Evolutionary conservation across 108 stramenopile genomes (phyloP), one percentile per base, ranked within the genome.

Genomic region (Skeletonema potamos): DNA sequence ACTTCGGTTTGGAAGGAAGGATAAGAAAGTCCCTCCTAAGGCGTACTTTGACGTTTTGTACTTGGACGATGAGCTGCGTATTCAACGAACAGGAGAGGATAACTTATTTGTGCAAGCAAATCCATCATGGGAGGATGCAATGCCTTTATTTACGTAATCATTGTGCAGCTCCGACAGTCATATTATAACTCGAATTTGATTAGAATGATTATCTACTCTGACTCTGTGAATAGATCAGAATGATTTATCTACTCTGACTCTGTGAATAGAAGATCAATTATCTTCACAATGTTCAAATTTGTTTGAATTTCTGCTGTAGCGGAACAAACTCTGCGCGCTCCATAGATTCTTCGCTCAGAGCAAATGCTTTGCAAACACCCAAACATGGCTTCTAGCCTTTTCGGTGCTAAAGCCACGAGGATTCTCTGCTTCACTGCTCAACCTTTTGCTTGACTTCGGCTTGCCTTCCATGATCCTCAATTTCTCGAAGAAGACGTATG

Each of bases 401-500:
- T 3, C 34, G 6, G 60, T 58, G 17, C 37, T 27, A 22, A 62
- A 71, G 4, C 74, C 74, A 9, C 4, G n/a, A 29, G 79, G 68
- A 24, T 66, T 12, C 46, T 74, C 54, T 6, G 32, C 24, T 65
- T 83, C 77, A 70, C 74, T 73, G 44, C 58, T 77, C 33, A 41
- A 29, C 54, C 82, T 73, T 10, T 64, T 62, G 8, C 13, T 46
- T 36, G 44, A 64, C 73, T 83, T 83, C 27, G 55, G 33, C 61
- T 74, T 54, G 22, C 73, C 74, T 32, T 81, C 69, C 56, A 70
- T 43, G 6, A 81, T 61, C 48, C 82, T 67, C 54, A 68, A 55
- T 56, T 83, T 83, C 41, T 83, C 82, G 65, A 83, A 74, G 68
- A 83, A 83, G 26, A 62, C 62, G 17, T 65, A 83, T 1, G 60